Percentiles rank a stretch among this genome's conserved stretches.
phyloP scores from a whole-genome alignment of 2,329 filamentous ascomycete species.

The Fusarium penzigii region DNA sequence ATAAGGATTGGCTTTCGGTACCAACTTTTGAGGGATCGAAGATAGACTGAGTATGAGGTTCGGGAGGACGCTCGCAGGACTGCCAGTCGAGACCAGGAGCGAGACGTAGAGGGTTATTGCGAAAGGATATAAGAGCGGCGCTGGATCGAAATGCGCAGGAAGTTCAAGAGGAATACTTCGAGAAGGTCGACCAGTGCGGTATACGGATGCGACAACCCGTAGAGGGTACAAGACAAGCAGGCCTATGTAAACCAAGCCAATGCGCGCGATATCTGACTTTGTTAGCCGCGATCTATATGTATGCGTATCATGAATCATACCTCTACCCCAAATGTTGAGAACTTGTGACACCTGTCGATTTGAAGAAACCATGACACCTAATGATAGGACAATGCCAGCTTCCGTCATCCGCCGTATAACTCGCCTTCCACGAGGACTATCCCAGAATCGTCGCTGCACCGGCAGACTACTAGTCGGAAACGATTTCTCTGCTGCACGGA shows the following conservation, averaged over 20 bases:
- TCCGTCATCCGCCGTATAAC: slow-evolving; percentile 55
- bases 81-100: slow-evolving; percentile 67
- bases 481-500: slow-evolving; percentile 23
- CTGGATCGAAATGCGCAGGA: slow-evolving; percentile 83
- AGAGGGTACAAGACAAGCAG: slow-evolving; percentile 60
- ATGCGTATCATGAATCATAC: slow-evolving; percentile 35
- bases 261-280: slow-evolving; percentile 44
- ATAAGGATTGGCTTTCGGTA: slow-evolving; percentile 62
- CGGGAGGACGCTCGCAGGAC: slow-evolving; percentile 64
- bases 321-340: slow-evolving; percentile 49
- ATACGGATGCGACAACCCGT: slow-evolving; percentile 54
- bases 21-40: slow-evolving; percentile 70
- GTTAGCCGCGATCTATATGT: slow-evolving; percentile 1
- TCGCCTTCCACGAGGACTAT: slow-evolving; percentile 44
- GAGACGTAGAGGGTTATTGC: slow-evolving; percentile 75
- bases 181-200: slow-evolving; percentile 41
- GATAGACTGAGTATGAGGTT: slow-evolving; percentile 82
- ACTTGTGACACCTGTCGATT: slow-evolving; percentile 50
- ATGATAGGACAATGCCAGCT: slow-evolving; percentile 49
- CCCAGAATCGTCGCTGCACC: slow-evolving; percentile 23
- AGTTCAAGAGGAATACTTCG: slow-evolving; percentile 50
- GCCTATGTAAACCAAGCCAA: slow-evolving; percentile 37
- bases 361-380: slow-evolving; percentile 50
- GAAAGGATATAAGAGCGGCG: slow-evolving; percentile 84
- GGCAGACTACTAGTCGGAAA: slow-evolving; percentile 11